Conservation (phyloP, 2,329 filamentous ascomycete species). For the Diaporthe sp. region DNA sequence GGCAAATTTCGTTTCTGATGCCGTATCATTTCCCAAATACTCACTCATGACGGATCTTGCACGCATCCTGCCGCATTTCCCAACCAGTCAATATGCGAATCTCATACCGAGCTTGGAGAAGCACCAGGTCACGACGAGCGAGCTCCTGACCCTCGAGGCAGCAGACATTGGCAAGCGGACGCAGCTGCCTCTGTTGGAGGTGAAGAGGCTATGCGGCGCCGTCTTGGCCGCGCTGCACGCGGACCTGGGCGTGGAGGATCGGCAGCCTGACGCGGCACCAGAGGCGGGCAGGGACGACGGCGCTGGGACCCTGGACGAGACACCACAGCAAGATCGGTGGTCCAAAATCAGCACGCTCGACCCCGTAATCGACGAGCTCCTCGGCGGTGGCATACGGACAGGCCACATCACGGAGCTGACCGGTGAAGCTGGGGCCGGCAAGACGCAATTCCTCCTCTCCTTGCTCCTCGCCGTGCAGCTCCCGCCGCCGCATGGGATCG, state of each 20-base stretch:
- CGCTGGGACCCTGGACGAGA: neutral
- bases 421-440: slow-evolving; percentile 93
- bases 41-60: slow-evolving; percentile 85
- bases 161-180: slow-evolving; percentile 89
- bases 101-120: slow-evolving; percentile 86
- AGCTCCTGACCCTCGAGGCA: slow-evolving; percentile 87
- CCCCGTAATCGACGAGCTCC: slow-evolving; percentile 71
- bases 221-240: slow-evolving; percentile 76
- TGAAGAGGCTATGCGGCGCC: slow-evolving; percentile 79
- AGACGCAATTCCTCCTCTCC: slow-evolving; percentile 92
- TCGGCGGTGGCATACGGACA: slow-evolving; percentile 84
- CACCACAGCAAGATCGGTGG: slow-evolving; percentile 53
- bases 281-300: slow-evolving; percentile 13
- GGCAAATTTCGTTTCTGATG: neutral
- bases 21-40: slow-evolving; percentile 32
- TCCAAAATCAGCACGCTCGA: slow-evolving; percentile 86
- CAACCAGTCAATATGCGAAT: slow-evolving; percentile 76
- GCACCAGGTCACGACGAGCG: slow-evolving; percentile 81
- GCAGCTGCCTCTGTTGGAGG: slow-evolving; percentile 82
- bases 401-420: slow-evolving; percentile 90
- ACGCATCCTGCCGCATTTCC: slow-evolving; percentile 84
- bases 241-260: slow-evolving; percentile 62
- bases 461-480: slow-evolving; percentile 90
- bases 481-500: slow-evolving; percentile 77
- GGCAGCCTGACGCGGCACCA: slow-evolving; percentile 42